These are phyloP conservation scores for Cladophialophora psammophila DNA, from an alignment of 2,329 filamentous ascomycete species.

Conservation along the genomic window DNA sequence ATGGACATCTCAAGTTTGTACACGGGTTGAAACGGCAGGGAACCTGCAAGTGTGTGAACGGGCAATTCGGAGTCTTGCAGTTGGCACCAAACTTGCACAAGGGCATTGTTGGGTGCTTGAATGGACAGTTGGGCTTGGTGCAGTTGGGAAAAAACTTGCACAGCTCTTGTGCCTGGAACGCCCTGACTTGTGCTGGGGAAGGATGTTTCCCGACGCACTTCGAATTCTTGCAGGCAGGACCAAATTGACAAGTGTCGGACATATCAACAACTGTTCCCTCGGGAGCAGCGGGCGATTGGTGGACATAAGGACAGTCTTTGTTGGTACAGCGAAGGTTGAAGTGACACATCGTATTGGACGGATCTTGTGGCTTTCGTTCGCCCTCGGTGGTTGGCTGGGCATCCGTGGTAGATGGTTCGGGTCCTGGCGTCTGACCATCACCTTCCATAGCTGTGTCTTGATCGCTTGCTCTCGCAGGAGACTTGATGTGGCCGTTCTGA, in stretches of 20 bases:
- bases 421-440: constrained; percentile 35
- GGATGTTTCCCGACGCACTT: constrained; percentile 94
- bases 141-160: constrained; percentile 94
- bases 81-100: constrained; percentile 90
- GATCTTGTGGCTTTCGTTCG: constrained; percentile 58
- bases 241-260: constrained; percentile 80
- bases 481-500: constrained; percentile 37
- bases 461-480: constrained; percentile 25
- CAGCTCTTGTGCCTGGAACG: constrained; percentile 82
- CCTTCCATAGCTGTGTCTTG: constrained; percentile 36
- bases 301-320: constrained; percentile 87
- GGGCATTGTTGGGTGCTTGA: constrained; percentile 86
- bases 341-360: constrained; percentile 76
- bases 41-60: constrained; percentile 85
- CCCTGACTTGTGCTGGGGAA: constrained; percentile 80
- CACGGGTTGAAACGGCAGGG: constrained; percentile 93
- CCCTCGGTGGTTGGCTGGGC: constrained; percentile 60
- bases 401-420: constrained; percentile 56
- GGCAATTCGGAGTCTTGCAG: constrained; percentile 81
- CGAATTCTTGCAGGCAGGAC: constrained; percentile 91
- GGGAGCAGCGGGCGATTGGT: constrained; percentile 90
- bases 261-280: constrained; percentile 79
- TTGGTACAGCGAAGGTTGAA: constrained; percentile 91
- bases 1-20: constrained; percentile 84
- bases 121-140: constrained; percentile 84